Evolutionary conservation across 306 rosid species (phyloP).

Genomic region (Luffa aegyptiaca): DNA sequence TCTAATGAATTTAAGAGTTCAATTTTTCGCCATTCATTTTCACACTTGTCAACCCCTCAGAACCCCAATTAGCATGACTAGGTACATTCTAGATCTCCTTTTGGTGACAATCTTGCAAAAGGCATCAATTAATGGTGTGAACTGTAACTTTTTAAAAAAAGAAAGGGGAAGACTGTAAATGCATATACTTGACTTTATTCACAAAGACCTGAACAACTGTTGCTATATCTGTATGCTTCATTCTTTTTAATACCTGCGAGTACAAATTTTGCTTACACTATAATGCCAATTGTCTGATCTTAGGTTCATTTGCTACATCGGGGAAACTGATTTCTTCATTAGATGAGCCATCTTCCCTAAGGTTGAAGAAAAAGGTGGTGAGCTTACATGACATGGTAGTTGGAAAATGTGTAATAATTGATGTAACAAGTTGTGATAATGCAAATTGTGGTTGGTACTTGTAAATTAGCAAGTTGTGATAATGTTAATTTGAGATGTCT

Average conservation of each 20-base stretch:
- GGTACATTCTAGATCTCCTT: background rate
- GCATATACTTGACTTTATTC: background rate
- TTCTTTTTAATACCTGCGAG: background rate
- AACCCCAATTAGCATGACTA: background rate
- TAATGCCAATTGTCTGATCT: background rate
- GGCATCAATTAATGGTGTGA: background rate
- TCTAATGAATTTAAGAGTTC: slow-evolving; percentile 4
- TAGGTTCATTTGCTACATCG: slow-evolving; percentile 28
- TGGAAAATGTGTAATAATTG: no score
- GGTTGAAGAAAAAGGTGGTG: background rate
- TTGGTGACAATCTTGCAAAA: background rate
- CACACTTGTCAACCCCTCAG: background rate
- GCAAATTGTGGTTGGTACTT: no score
- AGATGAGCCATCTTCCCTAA: slow-evolving; percentile 28
- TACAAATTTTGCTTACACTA: background rate
- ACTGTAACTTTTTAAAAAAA: background rate
- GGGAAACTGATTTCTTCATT: slow-evolving; percentile 16
- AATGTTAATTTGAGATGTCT: no score
- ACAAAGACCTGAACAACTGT: background rate
- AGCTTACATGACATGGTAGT: no score
- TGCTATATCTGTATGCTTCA: background rate
- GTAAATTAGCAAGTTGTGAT: no score
- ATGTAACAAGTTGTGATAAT: no score
- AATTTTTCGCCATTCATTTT: background rate
- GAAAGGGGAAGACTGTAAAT: background rate